These are phyloP conservation scores for Xylaria acuta DNA, from an alignment of 495 filamentous ascomycete species.

Conservation along the genomic window DNA sequence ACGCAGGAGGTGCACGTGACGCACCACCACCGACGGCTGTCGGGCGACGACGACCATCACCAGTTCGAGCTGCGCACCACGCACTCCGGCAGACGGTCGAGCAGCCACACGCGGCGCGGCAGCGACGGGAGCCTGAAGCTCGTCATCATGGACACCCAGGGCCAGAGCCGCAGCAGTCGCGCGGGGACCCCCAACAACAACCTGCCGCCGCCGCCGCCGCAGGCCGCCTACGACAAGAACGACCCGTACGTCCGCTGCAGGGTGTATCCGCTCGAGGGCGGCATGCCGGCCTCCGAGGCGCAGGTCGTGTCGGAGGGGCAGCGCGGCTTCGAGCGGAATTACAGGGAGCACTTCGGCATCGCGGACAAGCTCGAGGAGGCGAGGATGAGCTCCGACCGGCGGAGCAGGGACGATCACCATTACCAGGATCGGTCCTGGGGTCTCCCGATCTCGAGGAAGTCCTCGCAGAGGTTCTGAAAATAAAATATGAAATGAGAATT, in stretches of 20 bases:
- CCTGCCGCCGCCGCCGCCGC: neutral
- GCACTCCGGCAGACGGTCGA: neutral
- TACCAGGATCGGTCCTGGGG: neutral
- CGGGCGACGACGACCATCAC: slow-evolving; percentile 29
- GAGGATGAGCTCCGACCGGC: neutral
- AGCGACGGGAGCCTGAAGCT: slow-evolving; percentile 25
- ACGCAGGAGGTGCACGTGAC: slow-evolving; percentile 42
- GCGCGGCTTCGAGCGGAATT: slow-evolving; percentile 25
- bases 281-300: neutral
- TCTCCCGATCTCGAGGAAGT: slow-evolving; percentile 14
- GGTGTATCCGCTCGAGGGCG: slow-evolving; percentile 23
- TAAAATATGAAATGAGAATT: neutral
- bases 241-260: slow-evolving; percentile 19
- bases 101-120: slow-evolving; percentile 15
- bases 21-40: slow-evolving; percentile 38
- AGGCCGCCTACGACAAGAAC: slow-evolving; percentile 6
- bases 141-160: slow-evolving; percentile 21
- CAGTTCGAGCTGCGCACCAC: slow-evolving; percentile 30
- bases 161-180: neutral
- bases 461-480: slow-evolving; percentile 9
- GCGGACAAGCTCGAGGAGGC: slow-evolving; percentile 6
- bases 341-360: slow-evolving; percentile 16
- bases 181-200: neutral
- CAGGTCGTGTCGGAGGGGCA: slow-evolving; percentile 28
- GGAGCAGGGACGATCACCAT: slow-evolving; percentile 3